Conservation (phyloP, 257 asterid species). For the Solanum paucissectum region DNA sequence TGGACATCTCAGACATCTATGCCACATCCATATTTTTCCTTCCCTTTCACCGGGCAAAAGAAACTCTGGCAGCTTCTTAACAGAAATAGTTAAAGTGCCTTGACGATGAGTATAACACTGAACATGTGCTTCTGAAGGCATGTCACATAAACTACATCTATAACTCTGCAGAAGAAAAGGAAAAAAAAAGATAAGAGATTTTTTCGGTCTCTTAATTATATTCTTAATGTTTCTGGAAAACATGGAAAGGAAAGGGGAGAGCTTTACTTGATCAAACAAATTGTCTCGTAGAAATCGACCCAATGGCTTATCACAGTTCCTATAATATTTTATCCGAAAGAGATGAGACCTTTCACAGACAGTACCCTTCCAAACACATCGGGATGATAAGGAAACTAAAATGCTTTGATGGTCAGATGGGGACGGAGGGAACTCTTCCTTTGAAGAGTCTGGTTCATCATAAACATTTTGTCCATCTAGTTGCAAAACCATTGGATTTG, state of each 20-base stretch:
- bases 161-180: slow-evolving; percentile 39
- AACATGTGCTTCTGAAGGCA: slow-evolving; percentile 95
- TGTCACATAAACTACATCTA: slow-evolving; percentile 72
- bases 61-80: slow-evolving; percentile 73
- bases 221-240: neutral
- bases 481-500: slow-evolving; percentile 6
- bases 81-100: slow-evolving; percentile 91
- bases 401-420: slow-evolving; percentile 92
- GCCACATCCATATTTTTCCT: slow-evolving; percentile 99
- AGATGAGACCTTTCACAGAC: slow-evolving; percentile 93
- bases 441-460: slow-evolving; percentile 37
- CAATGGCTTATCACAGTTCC: slow-evolving; percentile 83
- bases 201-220: neutral
- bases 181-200: neutral
- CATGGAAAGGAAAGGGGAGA: slow-evolving; percentile 9
- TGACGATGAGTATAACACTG: slow-evolving; percentile 94
- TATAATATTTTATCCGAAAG: slow-evolving; percentile 79
- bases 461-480: slow-evolving; percentile 25
- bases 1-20: slow-evolving; percentile 91
- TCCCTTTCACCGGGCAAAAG: slow-evolving; percentile 71
- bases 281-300: slow-evolving; percentile 88
- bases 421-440: slow-evolving; percentile 78
- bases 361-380: slow-evolving; percentile 94
- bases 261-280: slow-evolving; percentile 79
- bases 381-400: slow-evolving; percentile 78